Base-by-base conservation (phyloP, 495 filamentous ascomycete species). In the Talaromyces wortmannii region DNA sequence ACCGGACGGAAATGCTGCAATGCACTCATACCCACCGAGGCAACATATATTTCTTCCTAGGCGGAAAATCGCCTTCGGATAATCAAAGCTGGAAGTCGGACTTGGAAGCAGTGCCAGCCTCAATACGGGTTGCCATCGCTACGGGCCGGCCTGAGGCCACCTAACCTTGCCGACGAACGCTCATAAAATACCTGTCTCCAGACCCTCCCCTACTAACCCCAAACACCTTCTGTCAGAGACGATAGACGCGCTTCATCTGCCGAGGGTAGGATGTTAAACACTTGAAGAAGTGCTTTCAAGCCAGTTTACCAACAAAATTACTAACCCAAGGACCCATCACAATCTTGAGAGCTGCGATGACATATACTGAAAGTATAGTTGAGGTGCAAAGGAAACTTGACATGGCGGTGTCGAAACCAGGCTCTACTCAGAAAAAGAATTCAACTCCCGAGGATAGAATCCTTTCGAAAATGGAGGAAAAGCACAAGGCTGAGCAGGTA, bases 51-150 rank as follows among this genome's bases (percentile, higher is more conserved):
- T 67, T 63, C 56, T 67, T 63, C 60, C 53, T 68, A 50, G 64
- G 61, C 31, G 64, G 61, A 36, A 66, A 65, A 50, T 60, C 61
- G 45, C 60, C 52, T 50, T 66, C 61, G 8, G 61, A 71, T 60
- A 42, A 62, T 58, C 55, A 68, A 48, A 50, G 64, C 17, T 72
- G 59, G 65, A 63, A 57, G 23, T 66, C 63, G 55, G 65, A 71
- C 43, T 64, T 59, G 57, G 60, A n/a, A 47, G 67, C 64, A 48
- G 71, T 71, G 55, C 61, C 59, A 23, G 67, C 59, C 54, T 65
- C 65, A 55, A 65, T 72, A 63, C 62, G 60, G 49, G 68, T 64
- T 53, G 61, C 67, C 12, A 69, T 72, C 53, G 55, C 63, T 31
- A 74, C 65, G 33, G 65, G 65, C 55, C 66, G 67, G 60, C 64